phyloP scores from a whole-genome alignment of 2,329 filamentous ascomycete species.

The Colletotrichum kahawae region DNA sequence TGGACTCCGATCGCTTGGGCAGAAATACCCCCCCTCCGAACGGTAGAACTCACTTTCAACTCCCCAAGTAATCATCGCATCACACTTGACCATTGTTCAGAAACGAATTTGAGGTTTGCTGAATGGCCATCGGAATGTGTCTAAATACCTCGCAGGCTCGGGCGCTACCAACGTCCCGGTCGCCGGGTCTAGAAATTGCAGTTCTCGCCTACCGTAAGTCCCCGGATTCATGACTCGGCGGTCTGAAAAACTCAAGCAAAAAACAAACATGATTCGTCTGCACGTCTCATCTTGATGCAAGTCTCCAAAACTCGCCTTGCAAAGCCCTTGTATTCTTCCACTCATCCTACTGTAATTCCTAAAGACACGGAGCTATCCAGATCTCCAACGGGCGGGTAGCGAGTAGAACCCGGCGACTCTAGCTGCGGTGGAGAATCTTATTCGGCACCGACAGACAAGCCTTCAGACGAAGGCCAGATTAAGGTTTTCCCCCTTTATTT shows the following conservation, averaged over 20 bases:
- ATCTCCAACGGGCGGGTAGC: not conserved
- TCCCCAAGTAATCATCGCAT: not conserved
- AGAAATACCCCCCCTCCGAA: not conserved
- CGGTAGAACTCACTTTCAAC: not conserved
- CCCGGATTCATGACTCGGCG: not conserved
- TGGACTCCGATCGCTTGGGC: not conserved
- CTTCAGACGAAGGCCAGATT: not conserved
- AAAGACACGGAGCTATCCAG: not conserved
- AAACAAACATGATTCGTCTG: not conserved
- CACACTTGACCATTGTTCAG: not conserved
- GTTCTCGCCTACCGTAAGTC: not conserved
- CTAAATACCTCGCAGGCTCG: not conserved
- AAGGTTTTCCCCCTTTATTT: not conserved
- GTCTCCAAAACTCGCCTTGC: not conserved
- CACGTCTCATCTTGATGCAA: slow-evolving; percentile 7
- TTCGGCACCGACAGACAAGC: not conserved
- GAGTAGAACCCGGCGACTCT: not conserved
- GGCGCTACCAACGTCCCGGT: not conserved
- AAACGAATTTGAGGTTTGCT: not conserved
- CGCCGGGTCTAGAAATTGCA: not conserved
- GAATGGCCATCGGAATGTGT: not conserved
- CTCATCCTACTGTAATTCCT: not conserved
- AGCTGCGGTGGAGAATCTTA: not conserved
- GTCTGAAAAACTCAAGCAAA: not conserved
- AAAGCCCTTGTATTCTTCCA: not conserved